These are phyloP conservation scores for Acacia melanoxylon DNA, from an alignment of 306 rosid genomes.

Conservation along the genomic window DNA sequence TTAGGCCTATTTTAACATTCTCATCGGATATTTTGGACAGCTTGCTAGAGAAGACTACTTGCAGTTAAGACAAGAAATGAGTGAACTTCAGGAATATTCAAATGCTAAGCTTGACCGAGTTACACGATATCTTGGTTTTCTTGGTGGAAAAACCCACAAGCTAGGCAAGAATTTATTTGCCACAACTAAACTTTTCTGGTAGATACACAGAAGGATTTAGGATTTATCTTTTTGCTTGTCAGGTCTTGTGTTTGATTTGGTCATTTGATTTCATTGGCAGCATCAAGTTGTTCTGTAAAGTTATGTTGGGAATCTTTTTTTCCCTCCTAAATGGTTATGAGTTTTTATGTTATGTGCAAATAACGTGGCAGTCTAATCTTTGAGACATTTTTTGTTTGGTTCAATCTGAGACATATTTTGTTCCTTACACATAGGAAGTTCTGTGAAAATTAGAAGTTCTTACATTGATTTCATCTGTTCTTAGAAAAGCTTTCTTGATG, in stretches of 20 bases:
- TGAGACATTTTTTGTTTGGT: neutral
- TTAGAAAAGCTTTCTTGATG: conserved; percentile 2
- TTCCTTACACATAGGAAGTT: neutral
- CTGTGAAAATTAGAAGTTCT: conserved; percentile 1
- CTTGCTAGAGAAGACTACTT: conserved; percentile 87
- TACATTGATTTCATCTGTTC: neutral
- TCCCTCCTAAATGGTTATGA: neutral
- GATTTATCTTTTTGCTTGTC: neutral
- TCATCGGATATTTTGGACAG: conserved; percentile 56
- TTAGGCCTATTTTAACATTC: conserved; percentile 31
- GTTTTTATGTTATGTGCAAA: conserved; percentile 14
- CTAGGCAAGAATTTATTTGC: conserved; percentile 52
- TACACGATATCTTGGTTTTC: conserved; percentile 92
- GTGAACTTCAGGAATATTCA: conserved; percentile 88
- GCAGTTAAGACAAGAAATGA: conserved; percentile 90
- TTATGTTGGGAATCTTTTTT: neutral
- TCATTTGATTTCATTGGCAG: neutral
- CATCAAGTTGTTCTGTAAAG: neutral
- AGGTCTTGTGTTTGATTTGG: neutral
- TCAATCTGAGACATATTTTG: neutral
- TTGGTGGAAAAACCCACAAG: conserved; percentile 78
- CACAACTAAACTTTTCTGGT: neutral
- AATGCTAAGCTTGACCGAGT: conserved; percentile 92
- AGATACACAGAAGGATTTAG: neutral
- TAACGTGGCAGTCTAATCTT: conserved; percentile 3